Base-by-base conservation (phyloP, 1,284 basidiomycete species). In the Trichosporon ovoides region DNA sequence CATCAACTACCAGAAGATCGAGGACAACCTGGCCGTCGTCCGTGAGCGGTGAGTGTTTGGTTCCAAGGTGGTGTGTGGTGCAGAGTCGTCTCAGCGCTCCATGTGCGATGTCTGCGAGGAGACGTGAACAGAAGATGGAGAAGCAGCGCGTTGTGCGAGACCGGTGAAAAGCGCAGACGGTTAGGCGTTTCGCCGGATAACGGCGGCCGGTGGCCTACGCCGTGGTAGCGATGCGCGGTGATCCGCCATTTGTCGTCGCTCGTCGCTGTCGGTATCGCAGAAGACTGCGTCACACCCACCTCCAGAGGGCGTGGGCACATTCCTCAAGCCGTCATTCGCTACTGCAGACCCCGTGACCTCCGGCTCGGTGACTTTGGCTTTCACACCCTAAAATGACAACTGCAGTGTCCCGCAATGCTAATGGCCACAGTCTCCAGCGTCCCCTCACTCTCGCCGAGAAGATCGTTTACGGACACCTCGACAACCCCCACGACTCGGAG, bases 1-100 rank as follows among this genome's bases (percentile, higher is more conserved):
- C 78, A 94, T 97, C 81, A 96, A 97, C 85, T 97, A 97, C 79
- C 93, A 95, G 81, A 87, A 92, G 63, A 96, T 95, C 74, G 92
- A 95, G 81, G 91, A 95, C 78, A 95, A 92, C 82, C 86, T 96
- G 65, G 85, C 83, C 67, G 76, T 95, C 71, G 84, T 95, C 61
- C 87, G 91, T 71, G 81, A 85, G 58, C 81, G 87, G 87, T 88
- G 77, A 79, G 83, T 82, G 1, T 7, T 13, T 18, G 4, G 3
- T 24, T n/a, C 22, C 33, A 20, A 19, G 43, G 14, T 14, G 10
- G 22, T 13, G 12, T 28, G 1, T 6, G 14, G 7, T n/a, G 43
- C n/a, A n/a, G n/a, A n/a, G n/a, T n/a, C n/a, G n/a, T n/a, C n/a
- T n/a, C 43, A 28, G 5, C 14, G 40, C 16, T 3, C 16, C 14